Percentiles rank a stretch among this genome's conserved stretches.
phyloP scores from a whole-genome alignment of 148 eudicot genomes.

The Chenopodium album region DNA sequence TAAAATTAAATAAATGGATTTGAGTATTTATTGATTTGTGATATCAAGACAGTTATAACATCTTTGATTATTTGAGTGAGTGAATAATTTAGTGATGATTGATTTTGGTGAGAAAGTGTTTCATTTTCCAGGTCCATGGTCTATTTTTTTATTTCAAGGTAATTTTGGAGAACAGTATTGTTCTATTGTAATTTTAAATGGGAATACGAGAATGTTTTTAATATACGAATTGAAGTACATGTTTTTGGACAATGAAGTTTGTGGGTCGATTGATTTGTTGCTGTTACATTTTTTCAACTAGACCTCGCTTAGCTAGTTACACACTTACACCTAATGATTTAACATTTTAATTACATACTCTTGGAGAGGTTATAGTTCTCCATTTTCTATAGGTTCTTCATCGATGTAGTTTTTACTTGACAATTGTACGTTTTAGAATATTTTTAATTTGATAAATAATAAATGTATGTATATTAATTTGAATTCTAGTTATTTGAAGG shows the following conservation, averaged over 20 bases:
- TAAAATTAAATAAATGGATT: too few relatives aligned
- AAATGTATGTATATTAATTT: too few relatives aligned
- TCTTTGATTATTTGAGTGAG: not conserved
- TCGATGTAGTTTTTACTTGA: not conserved
- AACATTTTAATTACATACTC: not conserved
- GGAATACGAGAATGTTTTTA: not conserved
- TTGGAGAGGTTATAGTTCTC: not conserved
- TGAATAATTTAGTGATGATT: not conserved
- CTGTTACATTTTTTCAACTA: not conserved
- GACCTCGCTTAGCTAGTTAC: not conserved
- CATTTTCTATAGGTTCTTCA: not conserved
- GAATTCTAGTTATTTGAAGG: too few relatives aligned
- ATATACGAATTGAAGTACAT: not conserved
- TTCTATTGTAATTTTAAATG: slow-evolving; percentile 10
- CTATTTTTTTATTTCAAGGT: not conserved
- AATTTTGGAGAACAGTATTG: slow-evolving; percentile 1
- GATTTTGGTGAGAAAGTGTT: not conserved
- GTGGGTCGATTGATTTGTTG: not conserved
- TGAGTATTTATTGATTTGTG: not conserved
- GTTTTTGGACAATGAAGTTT: not conserved
- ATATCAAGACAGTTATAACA: not conserved
- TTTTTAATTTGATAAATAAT: too few relatives aligned
- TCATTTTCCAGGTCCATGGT: not conserved
- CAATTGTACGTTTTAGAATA: too few relatives aligned
- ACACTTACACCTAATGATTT: not conserved